These are phyloP conservation scores for Nigrospora osmanthi DNA, from an alignment of 2,329 filamentous ascomycete genomes.

Conservation along the genomic window DNA sequence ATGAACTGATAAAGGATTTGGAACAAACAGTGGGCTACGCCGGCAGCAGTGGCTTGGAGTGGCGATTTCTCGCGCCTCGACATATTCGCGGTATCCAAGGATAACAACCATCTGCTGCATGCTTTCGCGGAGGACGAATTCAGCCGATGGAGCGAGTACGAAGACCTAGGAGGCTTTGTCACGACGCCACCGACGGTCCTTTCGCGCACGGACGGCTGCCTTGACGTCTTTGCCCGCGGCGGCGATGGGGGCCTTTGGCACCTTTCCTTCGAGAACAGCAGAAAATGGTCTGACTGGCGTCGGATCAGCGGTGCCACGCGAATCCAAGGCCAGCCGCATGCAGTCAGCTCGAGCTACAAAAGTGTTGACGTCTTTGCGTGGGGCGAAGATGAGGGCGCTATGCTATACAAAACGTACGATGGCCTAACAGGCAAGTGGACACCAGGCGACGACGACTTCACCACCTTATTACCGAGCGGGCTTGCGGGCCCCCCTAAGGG, in stretches of 20 bases:
- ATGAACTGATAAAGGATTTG: background rate
- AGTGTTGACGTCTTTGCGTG: conserved; percentile 2
- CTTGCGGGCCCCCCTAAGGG: background rate
- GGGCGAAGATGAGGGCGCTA: background rate
- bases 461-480: background rate
- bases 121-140: background rate
- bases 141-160: background rate
- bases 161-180: conserved; percentile 2
- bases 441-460: background rate
- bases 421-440: background rate
- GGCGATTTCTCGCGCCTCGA: background rate
- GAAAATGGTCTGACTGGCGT: background rate
- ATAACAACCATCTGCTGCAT: conserved; percentile 3
- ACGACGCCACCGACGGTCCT: conserved; percentile 1
- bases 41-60: background rate
- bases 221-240: conserved; percentile 1
- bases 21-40: background rate
- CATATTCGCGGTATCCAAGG: background rate
- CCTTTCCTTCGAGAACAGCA: background rate
- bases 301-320: background rate
- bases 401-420: conserved; percentile 1
- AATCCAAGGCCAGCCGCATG: conserved; percentile 2
- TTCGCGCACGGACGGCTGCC: background rate
- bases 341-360: background rate
- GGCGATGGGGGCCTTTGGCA: conserved; percentile 1